Evolutionary conservation across 192 early-diverging fungal species (phyloP), one percentile per base, ranked within the genome.

Genomic region (Kappamyces sp.): DNA sequence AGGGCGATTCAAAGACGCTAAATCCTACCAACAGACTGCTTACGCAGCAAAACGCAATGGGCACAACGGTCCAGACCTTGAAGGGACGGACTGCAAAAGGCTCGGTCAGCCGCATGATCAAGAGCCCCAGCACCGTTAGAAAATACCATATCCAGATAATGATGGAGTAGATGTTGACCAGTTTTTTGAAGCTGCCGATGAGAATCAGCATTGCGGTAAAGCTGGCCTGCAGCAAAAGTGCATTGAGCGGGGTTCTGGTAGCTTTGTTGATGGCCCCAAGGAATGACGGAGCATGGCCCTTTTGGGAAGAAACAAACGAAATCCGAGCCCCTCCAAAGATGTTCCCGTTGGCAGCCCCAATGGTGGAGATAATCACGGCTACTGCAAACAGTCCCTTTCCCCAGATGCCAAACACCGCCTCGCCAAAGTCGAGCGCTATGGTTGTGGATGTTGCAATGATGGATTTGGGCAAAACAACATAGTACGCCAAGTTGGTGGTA

Each of bases 161-260:
- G 9, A 89, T 81, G 12, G 83, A 84, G 67, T 86, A 90, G 52
- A 91, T 86, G 51, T 83, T 90, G 39, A 91, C 81, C 3, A 91
- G 73, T 2, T 72, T 73, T n/a, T 67, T 74, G 58, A 88, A 89
- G 9, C 73, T 68, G 5, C 88, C 89, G 1, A 81, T 64, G 5
- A 81, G 41, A 41, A 87, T 80, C 68, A 84, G 81, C n/a, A 86
- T 55, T 6, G 64, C 74, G 0, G 86, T 78, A 48, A 90, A 66
- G 1, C 62, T 55, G 3, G 78, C 73, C 58, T 90, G 88, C 31
- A 87, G 50, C 3, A 82, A 60, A n/a, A 89, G 63, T 0, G 87
- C 86, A 2, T 83, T 74, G 3, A 80, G 65, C 0, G 89, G 89
- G 1, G 89, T 91, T 12, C 74, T 71, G 53, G 74, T 68, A 39